Evolutionary conservation across 1,284 basidiomycete species (phyloP).

Genomic region (Ustilago loliicola): DNA sequence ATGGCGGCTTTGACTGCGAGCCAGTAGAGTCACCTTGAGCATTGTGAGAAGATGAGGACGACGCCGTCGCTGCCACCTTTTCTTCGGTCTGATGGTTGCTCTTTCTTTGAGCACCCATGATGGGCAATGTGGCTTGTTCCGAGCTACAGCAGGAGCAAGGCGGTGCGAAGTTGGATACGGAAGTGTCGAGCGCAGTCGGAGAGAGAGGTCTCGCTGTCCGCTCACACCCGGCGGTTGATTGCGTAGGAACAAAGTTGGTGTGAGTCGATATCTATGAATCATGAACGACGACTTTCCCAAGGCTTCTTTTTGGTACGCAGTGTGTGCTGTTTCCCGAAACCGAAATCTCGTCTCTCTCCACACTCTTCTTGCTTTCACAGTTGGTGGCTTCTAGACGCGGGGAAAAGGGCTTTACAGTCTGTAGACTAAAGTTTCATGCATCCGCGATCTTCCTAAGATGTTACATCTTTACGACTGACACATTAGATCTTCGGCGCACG

Average conservation of each 20-base stretch:
- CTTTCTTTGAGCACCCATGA: neutral
- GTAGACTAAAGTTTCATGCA: neutral
- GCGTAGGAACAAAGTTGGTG: neutral
- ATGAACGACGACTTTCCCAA: neutral
- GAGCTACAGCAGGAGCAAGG: neutral
- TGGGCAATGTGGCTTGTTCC: neutral
- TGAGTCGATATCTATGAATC: neutral
- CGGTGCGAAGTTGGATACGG: neutral
- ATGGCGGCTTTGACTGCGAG: constrained; percentile 28
- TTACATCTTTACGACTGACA: neutral
- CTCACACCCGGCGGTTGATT: neutral
- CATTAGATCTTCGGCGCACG: neutral
- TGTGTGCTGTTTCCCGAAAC: constrained; percentile 1
- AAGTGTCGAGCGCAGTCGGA: neutral
- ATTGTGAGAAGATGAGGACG: neutral
- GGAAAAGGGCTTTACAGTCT: neutral
- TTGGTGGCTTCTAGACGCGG: constrained; percentile 1
- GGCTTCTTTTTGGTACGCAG: neutral
- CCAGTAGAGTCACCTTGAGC: constrained; percentile 5
- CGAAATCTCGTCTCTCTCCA: constrained; percentile 11
- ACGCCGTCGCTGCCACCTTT: neutral
- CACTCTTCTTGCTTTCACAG: constrained; percentile 2
- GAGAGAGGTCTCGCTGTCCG: neutral
- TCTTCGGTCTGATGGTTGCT: neutral
- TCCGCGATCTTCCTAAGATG: neutral